A percentile compares a stretch with the other conserved stretches of the same genome.
These are phyloP conservation scores for Cicer chorassanicum DNA, from an alignment of 306 rosid species.

Conservation along the genomic window DNA sequence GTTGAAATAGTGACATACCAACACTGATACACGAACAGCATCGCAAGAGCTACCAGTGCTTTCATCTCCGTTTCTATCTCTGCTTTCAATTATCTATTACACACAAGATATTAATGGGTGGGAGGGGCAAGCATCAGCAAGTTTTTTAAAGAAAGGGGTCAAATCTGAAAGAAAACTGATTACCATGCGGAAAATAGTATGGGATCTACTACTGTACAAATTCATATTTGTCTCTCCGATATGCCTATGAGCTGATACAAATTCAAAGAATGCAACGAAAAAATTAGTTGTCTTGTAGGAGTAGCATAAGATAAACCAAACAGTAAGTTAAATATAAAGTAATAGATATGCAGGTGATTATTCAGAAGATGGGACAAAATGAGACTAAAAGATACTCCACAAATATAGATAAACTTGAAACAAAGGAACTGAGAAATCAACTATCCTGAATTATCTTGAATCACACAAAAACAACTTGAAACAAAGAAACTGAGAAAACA, in stretches of 20 bases:
- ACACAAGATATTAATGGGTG: constrained; percentile 36
- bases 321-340: constrained; percentile 19
- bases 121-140: constrained; percentile 30
- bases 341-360: constrained; percentile 17
- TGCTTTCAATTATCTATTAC: constrained; percentile 87
- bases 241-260: constrained; percentile 87
- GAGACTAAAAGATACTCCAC: neutral
- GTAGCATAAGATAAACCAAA: constrained; percentile 33
- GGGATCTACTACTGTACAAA: constrained; percentile 90
- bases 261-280: constrained; percentile 10
- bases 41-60: constrained; percentile 66
- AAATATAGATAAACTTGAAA: constrained; percentile 21
- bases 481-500: constrained; percentile 22
- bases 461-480: constrained; percentile 8
- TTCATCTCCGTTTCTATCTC: constrained; percentile 76
- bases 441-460: neutral
- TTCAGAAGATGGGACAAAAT: constrained; percentile 7
- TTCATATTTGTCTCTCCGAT: constrained; percentile 99
- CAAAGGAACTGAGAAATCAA: constrained; percentile 21
- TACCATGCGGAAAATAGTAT: constrained; percentile 99
- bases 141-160: neutral
- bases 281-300: constrained; percentile 2
- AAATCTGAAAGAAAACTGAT: constrained; percentile 35
- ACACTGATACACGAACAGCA: constrained; percentile 94
- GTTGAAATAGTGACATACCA: constrained; percentile 59